Evolutionary conservation across 2,329 filamentous ascomycete genomes (phyloP).

Genomic region (Cladobotryum mycophilum): DNA sequence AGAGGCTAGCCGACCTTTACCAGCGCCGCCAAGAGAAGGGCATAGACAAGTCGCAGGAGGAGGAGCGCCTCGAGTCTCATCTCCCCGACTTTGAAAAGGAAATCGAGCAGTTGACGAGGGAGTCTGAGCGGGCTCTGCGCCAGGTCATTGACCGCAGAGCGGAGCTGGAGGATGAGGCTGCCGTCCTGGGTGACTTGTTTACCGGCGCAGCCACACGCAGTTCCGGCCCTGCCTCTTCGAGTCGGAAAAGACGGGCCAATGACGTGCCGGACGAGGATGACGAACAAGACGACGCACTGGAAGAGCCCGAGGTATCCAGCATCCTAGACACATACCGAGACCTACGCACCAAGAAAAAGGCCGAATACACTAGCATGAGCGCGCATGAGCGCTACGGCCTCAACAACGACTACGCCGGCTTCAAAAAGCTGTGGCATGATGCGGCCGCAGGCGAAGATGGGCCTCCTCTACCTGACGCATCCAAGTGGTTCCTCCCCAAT

Average conservation of each 20-base stretch:
- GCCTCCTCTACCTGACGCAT: slow-evolving; percentile 45
- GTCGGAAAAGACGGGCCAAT: slow-evolving; percentile 11
- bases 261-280: slow-evolving; percentile 11
- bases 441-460: slow-evolving; percentile 43
- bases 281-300: slow-evolving; percentile 20
- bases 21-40: slow-evolving; percentile 33
- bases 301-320: slow-evolving; percentile 19
- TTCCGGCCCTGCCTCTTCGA: slow-evolving; percentile 6
- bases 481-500: slow-evolving; percentile 46
- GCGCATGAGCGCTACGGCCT: slow-evolving; percentile 44
- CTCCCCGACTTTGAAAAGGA: slow-evolving; percentile 32
- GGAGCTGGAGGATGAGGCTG: slow-evolving; percentile 43
- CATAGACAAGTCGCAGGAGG: slow-evolving; percentile 28
- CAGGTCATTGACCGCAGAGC: slow-evolving; percentile 43
- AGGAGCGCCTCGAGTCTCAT: slow-evolving; percentile 33
- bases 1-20: slow-evolving; percentile 24
- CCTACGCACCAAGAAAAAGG: slow-evolving; percentile 30
- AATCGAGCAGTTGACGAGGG: slow-evolving; percentile 37
- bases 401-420: slow-evolving; percentile 54
- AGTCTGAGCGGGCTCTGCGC: slow-evolving; percentile 42
- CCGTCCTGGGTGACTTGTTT: slow-evolving; percentile 32
- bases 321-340: slow-evolving; percentile 29
- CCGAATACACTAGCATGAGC: slow-evolving; percentile 37
- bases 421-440: slow-evolving; percentile 54
- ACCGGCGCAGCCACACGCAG: slow-evolving; percentile 20